Evolutionary conservation across 2,329 filamentous ascomycete genomes (phyloP), one percentile per base, ranked within the genome.

Genomic region (Madurella mycetomatis): DNA sequence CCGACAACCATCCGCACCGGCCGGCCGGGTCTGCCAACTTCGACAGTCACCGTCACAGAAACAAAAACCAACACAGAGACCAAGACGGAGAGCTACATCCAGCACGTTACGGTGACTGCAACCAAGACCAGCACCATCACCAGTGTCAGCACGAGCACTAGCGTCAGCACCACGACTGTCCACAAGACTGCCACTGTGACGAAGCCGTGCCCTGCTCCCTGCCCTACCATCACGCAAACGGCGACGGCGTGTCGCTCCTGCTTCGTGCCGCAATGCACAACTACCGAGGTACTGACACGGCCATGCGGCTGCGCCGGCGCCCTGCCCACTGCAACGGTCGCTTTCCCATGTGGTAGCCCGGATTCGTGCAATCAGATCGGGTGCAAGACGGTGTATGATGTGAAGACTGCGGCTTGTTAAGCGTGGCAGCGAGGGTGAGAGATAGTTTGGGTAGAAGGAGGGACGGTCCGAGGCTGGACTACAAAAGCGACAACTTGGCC

Each of bases 321-420:
- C 7, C 51, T 66, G 51, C 57, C 64, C 16, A 65, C 64, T 4
- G 53, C 56, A 2, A 61, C 59, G 1, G 58, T 64, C 15, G 60
- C 60, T 37, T 64, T 67, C 34, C 60, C 62, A 1, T 67, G 64
- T 55, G 53, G 49, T 51, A 44, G 58, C 30, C 44, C 55, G 8
- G 57, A 63, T 9, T 39, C 54, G 25, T 66, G 65, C 58, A 58
- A 61, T 51, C 58, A 57, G n/a, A 67, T 67, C 44, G 65, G 64
- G 15, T 67, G 65, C 59, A 64, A 57, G 40, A 67, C 64, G 1
- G 62, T 62, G 7, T 67, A 67, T 41, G 53, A 56, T 8, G 49
- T 64, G 9, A 46, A 55, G 49, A 62, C 56, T 8, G 59, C 58
- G 4, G 53, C 42, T 41, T 63, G 60, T 16, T 62, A 57, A 25